These are phyloP conservation scores for Actinomucor elegans DNA, from an alignment of 371 early-diverging fungal genomes.

Conservation along the genomic window DNA sequence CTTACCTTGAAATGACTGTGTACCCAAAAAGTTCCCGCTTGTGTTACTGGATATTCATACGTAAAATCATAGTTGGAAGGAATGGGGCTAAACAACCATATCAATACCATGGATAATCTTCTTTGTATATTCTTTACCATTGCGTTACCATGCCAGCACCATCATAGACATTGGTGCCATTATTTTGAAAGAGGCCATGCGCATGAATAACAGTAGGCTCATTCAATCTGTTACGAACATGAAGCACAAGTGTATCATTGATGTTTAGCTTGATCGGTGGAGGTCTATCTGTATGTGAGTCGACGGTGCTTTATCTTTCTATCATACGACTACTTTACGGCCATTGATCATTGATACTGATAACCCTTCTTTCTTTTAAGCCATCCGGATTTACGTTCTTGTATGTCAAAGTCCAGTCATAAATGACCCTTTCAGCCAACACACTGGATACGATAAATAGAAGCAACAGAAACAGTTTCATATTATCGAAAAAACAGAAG, in stretches of 20 bases:
- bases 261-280: slow-evolving; percentile 39
- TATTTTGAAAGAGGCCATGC: slow-evolving; percentile 68
- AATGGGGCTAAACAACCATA: slow-evolving; percentile 19
- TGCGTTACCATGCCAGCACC: slow-evolving; percentile 68
- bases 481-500: background rate
- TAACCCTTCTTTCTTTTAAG: slow-evolving; percentile 56
- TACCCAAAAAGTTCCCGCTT: slow-evolving; percentile 29
- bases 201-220: slow-evolving; percentile 63
- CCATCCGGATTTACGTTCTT: slow-evolving; percentile 71
- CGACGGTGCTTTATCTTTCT: no score
- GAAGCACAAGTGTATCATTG: slow-evolving; percentile 61
- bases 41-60: slow-evolving; percentile 56
- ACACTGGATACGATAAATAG: background rate
- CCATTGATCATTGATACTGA: slow-evolving; percentile 74
- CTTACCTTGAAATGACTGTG: slow-evolving; percentile 35
- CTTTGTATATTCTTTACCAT: slow-evolving; percentile 30
- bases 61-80: slow-evolving; percentile 47
- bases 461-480: background rate
- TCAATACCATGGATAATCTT: background rate
- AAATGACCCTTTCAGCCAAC: slow-evolving; percentile 49
- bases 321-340: no score
- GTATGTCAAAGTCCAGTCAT: slow-evolving; percentile 72
- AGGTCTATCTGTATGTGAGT: slow-evolving; percentile 35
- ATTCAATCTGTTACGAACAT: slow-evolving; percentile 64
- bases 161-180: slow-evolving; percentile 58